A percentile compares a stretch with the other conserved stretches of the same genome.
Conservation (phyloP, 768 basidiomycete genomes). For the Russula emetica region DNA sequence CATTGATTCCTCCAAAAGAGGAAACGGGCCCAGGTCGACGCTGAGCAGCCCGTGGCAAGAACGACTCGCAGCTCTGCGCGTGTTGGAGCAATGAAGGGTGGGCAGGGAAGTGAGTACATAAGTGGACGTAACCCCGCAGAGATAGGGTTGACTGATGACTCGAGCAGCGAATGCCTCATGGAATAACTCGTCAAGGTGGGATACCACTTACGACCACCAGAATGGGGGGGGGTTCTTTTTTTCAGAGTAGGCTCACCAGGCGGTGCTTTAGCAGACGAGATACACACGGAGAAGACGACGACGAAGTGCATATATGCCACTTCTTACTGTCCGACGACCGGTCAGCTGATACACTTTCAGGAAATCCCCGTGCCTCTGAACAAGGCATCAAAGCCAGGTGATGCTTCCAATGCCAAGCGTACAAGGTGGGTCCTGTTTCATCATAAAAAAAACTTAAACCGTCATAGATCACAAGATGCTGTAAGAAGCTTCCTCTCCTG, state of each 20-base stretch:
- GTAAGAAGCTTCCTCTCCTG: constrained; percentile 21
- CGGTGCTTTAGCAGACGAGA: not conserved
- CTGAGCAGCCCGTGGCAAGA: constrained; percentile 40
- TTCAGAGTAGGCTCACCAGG: not conserved
- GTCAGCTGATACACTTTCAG: constrained; percentile 2
- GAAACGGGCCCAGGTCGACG: constrained; percentile 47
- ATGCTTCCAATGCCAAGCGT: constrained; percentile 14
- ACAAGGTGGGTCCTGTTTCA: constrained; percentile 19
- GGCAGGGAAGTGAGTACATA: constrained; percentile 29
- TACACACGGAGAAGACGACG: not conserved
- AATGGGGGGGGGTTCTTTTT: no score
- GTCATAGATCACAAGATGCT: constrained; percentile 15
- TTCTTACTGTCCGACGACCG: not conserved
- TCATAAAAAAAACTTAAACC: not conserved
- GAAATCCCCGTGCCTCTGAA: constrained; percentile 27
- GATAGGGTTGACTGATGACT: not conserved
- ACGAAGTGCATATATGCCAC: not conserved
- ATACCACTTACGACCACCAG: not conserved
- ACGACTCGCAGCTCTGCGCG: constrained; percentile 46
- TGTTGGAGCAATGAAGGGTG: constrained; percentile 30
- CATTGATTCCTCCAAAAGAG: constrained; percentile 43
- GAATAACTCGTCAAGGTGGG: constrained; percentile 10
- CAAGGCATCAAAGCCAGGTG: constrained; percentile 25
- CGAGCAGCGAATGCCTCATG: not conserved
- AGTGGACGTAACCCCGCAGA: not conserved